Percentiles rank a stretch among this genome's conserved stretches.
Conservation (phyloP, 257 asterid genomes). For the Petunia axillaris region DNA sequence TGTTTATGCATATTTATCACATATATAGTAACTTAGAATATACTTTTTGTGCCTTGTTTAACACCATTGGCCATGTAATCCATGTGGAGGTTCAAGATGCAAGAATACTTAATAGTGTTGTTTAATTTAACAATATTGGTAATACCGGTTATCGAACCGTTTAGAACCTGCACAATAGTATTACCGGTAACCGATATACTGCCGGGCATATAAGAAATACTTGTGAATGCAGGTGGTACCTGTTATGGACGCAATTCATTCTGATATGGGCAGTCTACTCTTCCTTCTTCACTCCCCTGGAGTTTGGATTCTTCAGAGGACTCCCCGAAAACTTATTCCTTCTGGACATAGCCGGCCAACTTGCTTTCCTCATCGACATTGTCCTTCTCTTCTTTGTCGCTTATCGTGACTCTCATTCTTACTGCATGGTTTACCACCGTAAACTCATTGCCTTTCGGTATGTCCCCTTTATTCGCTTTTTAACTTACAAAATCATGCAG, state of each 20-base stretch:
- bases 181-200: no score
- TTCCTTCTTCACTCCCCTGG: conserved; percentile 77
- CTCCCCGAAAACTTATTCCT: conserved; percentile 65
- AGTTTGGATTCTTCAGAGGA: conserved; percentile 81
- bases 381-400: conserved; percentile 58
- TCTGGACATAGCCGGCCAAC: conserved; percentile 70
- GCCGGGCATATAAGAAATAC: neutral
- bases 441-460: conserved; percentile 65
- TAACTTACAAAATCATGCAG: neutral
- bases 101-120: no score
- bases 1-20: no score
- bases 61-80: no score
- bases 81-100: no score
- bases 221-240: conserved; percentile 59
- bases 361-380: conserved; percentile 70
- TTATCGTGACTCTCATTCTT: conserved; percentile 58
- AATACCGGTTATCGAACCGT: no score
- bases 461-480: neutral
- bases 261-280: conserved; percentile 82
- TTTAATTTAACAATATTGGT: no score
- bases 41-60: no score
- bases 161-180: no score
- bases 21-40: no score
- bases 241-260: conserved; percentile 60
- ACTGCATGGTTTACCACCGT: conserved; percentile 50